phyloP scores from a whole-genome alignment of 1,139 yeast genomes.

The Sugiyamaella pinicola region DNA sequence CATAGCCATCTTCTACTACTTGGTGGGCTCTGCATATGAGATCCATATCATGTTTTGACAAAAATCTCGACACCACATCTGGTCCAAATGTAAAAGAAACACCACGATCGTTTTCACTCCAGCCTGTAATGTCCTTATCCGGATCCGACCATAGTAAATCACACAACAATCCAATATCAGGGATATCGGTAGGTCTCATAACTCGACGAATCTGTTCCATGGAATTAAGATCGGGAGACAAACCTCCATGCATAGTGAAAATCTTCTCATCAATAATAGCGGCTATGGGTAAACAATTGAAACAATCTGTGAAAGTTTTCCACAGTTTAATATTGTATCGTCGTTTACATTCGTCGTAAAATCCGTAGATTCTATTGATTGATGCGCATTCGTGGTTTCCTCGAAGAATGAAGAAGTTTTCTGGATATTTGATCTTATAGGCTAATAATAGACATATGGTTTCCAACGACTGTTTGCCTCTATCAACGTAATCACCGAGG shows the following conservation, averaged over 20 bases:
- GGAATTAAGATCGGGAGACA: conserved; percentile 92
- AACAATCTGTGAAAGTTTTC: conserved; percentile 98
- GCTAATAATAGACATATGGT: conserved; percentile 91
- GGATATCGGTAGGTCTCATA: conserved; percentile 98
- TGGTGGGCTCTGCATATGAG: conserved; percentile 97
- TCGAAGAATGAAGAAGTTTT: conserved; percentile 89
- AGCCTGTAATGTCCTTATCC: conserved; percentile 94
- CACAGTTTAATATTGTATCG: conserved; percentile 95
- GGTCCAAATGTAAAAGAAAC: conserved; percentile 98
- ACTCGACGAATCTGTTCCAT: conserved; percentile 98
- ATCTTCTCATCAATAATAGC: conserved; percentile 97
- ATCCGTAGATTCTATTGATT: conserved; percentile 94
- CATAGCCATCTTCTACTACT: conserved; percentile 98
- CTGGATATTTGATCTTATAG: conserved; percentile 95
- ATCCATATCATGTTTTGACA: conserved; percentile 96
- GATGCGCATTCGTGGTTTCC: conserved; percentile 99
- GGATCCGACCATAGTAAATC: conserved; percentile 98
- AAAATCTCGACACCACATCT: conserved; percentile 89
- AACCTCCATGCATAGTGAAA: conserved; percentile 98
- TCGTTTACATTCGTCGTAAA: conserved; percentile 95
- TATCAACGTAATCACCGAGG: conserved; percentile 95
- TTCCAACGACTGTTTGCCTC: conserved; percentile 96
- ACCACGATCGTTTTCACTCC: conserved; percentile 98
- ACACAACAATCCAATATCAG: conserved; percentile 93
- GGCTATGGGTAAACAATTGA: conserved; percentile 96